These are phyloP conservation scores for Pichia insulana DNA, from an alignment of 805 yeast genomes.

Conservation along the genomic window DNA sequence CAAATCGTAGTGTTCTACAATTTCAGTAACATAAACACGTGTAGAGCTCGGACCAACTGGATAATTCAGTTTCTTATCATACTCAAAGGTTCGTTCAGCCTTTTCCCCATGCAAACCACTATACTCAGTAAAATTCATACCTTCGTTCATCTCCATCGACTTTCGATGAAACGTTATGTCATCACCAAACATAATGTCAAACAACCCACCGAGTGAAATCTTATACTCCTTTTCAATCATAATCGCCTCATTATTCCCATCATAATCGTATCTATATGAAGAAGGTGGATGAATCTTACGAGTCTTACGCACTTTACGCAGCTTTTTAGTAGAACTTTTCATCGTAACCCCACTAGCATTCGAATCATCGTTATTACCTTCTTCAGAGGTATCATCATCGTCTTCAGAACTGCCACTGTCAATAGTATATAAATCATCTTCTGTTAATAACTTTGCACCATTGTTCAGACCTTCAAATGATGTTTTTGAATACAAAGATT, in stretches of 20 bases:
- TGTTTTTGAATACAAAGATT: conserved; percentile 16
- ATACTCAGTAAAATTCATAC: conserved; percentile 36
- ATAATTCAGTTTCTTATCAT: conserved; percentile 66
- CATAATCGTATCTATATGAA: conserved; percentile 34
- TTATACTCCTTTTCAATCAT: conserved; percentile 41
- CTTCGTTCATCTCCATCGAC: conserved; percentile 36
- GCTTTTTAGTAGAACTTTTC: background rate
- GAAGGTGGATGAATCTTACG: conserved; percentile 60
- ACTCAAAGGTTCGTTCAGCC: conserved; percentile 43
- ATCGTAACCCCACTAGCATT: conserved; percentile 21
- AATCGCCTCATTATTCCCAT: conserved; percentile 40
- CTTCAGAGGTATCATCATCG: conserved; percentile 17
- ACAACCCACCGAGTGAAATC: conserved; percentile 75
- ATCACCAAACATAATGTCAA: conserved; percentile 60
- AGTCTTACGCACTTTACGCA: background rate
- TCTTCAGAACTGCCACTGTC: conserved; percentile 26
- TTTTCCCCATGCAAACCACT: conserved; percentile 33
- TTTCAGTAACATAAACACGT: conserved; percentile 50
- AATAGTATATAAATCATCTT: conserved; percentile 25
- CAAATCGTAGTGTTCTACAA: conserved; percentile 46
- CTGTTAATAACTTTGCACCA: conserved; percentile 14
- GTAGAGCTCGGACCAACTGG: conserved; percentile 94
- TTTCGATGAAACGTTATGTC: conserved; percentile 34
- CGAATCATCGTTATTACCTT: conserved; percentile 4
- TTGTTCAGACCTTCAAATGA: conserved; percentile 7